These are phyloP conservation scores for Penicillium mononematosum DNA, from an alignment of 495 filamentous ascomycete species.

Conservation along the genomic window DNA sequence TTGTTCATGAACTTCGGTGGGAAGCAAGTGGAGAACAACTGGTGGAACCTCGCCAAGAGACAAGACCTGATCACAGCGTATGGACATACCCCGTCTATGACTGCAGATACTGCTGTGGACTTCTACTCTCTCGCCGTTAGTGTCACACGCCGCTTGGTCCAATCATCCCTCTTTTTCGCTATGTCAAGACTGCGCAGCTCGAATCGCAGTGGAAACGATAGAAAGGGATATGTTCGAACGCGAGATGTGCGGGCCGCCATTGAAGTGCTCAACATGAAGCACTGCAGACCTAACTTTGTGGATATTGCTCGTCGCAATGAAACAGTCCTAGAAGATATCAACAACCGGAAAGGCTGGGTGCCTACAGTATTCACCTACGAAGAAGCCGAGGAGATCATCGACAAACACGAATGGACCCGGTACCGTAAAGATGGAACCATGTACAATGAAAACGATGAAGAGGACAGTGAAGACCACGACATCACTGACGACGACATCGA, in stretches of 20 bases:
- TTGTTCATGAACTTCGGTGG: constrained; percentile 77
- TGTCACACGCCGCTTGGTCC: constrained; percentile 66
- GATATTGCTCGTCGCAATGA: constrained; percentile 56
- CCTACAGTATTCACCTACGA: constrained; percentile 38
- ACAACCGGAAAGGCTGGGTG: constrained; percentile 31
- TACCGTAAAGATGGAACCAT: constrained; percentile 18
- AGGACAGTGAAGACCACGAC: constrained; percentile 13
- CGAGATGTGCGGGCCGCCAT: constrained; percentile 67
- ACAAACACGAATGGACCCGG: constrained; percentile 20
- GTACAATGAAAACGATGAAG: constrained; percentile 17
- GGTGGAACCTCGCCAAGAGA: constrained; percentile 49
- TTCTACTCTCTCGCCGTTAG: constrained; percentile 67
- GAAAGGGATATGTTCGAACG: constrained; percentile 43
- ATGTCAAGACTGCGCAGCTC: constrained; percentile 53
- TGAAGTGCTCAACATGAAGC: constrained; percentile 46
- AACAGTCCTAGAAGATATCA: constrained; percentile 53
- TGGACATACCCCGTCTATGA: constrained; percentile 60
- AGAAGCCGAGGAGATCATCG: constrained; percentile 54
- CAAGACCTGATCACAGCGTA: constrained; percentile 3
- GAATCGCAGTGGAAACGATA: constrained; percentile 34
- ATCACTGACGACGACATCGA: constrained; percentile 29
- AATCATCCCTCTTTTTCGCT: constrained; percentile 64
- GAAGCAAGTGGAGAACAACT: constrained; percentile 58
- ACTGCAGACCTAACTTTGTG: constrained; percentile 53
- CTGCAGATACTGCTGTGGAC: constrained; percentile 67